These are phyloP conservation scores for Fagopyrum tataricum DNA, from an alignment of 148 eudicot species.

Conservation along the genomic window DNA sequence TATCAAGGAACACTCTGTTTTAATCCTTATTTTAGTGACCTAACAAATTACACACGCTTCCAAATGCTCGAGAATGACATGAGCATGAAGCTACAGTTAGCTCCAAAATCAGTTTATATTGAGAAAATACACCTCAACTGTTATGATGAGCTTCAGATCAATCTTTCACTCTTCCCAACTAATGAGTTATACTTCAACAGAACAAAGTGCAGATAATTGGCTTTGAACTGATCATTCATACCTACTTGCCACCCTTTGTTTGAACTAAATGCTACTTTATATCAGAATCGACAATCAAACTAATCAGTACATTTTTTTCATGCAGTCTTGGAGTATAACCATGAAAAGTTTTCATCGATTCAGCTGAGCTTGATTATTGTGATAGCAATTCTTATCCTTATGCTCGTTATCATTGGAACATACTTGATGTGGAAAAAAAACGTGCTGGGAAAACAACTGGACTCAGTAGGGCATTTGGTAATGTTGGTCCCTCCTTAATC, in stretches of 20 bases:
- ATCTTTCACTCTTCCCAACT: conserved; percentile 66
- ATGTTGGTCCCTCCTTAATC: too few species aligned
- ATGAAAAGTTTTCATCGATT: conserved; percentile 29
- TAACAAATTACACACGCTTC: conserved; percentile 54
- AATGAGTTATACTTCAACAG: conserved; percentile 45
- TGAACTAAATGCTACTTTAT: not conserved
- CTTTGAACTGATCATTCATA: conserved; percentile 64
- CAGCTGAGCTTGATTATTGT: conserved; percentile 35
- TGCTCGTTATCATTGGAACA: conserved; percentile 51
- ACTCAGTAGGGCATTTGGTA: conserved; percentile 85
- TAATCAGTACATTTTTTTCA: not conserved
- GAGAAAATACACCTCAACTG: conserved; percentile 63
- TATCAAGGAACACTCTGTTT: conserved; percentile 79
- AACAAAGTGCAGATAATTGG: conserved; percentile 68
- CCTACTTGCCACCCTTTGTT: conserved; percentile 63
- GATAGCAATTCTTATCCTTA: conserved; percentile 42
- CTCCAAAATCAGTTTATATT: conserved; percentile 80
- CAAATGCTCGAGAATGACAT: conserved; percentile 71
- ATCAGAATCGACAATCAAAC: not conserved
- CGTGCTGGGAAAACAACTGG: conserved; percentile 80
- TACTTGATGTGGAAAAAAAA: conserved; percentile 68
- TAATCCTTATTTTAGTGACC: conserved; percentile 66
- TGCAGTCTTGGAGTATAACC: conserved; percentile 19
- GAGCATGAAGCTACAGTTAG: conserved; percentile 61
- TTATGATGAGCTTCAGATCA: conserved; percentile 78